Conservation (phyloP, 805 yeast genomes). For the Candida khao-thaluensis region DNA sequence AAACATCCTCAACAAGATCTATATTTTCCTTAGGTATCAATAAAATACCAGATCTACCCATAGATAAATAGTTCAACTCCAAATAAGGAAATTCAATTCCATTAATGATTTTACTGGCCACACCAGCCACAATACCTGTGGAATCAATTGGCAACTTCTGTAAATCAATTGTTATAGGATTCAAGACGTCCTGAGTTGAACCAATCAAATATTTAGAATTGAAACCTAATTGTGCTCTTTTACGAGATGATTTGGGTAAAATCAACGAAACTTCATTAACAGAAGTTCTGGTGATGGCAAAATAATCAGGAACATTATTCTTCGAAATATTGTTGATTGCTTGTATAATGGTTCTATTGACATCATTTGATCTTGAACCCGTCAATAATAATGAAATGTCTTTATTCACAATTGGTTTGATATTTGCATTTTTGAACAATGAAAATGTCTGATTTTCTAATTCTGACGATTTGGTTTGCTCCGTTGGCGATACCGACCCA, state of each 20-base stretch:
- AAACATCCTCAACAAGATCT: conserved; percentile 27
- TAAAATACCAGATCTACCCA: conserved; percentile 59
- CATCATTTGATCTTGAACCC: conserved; percentile 57
- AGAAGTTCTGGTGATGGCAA: conserved; percentile 53
- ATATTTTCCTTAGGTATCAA: conserved; percentile 55
- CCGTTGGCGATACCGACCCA: background rate
- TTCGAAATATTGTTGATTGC: conserved; percentile 40
- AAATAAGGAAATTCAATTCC: conserved; percentile 27
- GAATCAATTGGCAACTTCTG: conserved; percentile 54
- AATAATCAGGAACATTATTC: conserved; percentile 38
- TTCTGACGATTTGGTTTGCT: background rate
- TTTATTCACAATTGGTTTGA: conserved; percentile 45
- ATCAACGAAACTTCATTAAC: conserved; percentile 49
- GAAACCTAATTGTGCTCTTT: conserved; percentile 39
- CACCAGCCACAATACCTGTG: conserved; percentile 66
- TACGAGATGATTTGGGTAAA: conserved; percentile 41
- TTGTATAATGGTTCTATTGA: conserved; percentile 38
- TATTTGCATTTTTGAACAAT: conserved; percentile 33
- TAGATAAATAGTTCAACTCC: conserved; percentile 59
- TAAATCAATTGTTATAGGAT: conserved; percentile 58
- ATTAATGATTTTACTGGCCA: conserved; percentile 49
- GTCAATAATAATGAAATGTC: conserved; percentile 48
- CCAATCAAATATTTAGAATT: conserved; percentile 48
- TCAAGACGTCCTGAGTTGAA: conserved; percentile 52
- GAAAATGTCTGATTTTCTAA: conserved; percentile 35